Evolutionary conservation across 1,139 yeast species (phyloP), one percentile per base, ranked within the genome.

Genomic region (Hansenula sp.): DNA sequence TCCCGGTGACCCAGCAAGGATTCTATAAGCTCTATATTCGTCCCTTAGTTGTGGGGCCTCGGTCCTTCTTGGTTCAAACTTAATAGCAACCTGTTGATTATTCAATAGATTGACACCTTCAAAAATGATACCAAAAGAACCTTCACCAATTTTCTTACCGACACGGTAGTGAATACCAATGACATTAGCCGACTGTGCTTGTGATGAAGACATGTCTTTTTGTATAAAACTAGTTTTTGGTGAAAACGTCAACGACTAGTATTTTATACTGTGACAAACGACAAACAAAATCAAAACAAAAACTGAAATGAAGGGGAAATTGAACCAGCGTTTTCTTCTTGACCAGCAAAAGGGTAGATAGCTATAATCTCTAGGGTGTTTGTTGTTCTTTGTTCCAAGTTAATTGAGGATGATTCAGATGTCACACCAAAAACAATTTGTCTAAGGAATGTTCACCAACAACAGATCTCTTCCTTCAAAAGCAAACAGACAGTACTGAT

Each of bases 131-230:
- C 94, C 94, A 63, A 85, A 85, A 2, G 93, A 84, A 18, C 94
- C 94, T 63, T 84, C 94, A 46, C 94, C 94, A 42, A 85, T 84
- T 64, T 85, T 85, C 63, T 84, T 85, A 40, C 93, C 93, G 42
- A 85, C 83, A 57, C 82, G 80, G 63, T 84, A 85, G 64, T 85
- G 93, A 51, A 85, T 72, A 1, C 94, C 94, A 41, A 85, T 91
- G 34, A 84, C 86, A 49, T 73, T 77, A 32, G 76, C 69, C 25
- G 69, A 60, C 49, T 62, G 60, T n/a, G 65, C 52, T 44, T 64
- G 65, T 4, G 68, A 62, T 3, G 33, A 27, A 12, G 43, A 29
- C 38, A 36, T 36, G 10, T 12, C n/a, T 36, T 17, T 3, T 16
- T 21, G 25, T 21, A 21, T 9, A 21, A 21, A 21, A 21, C 9